These are phyloP conservation scores for Aspergillus asperescens DNA, from an alignment of 495 filamentous ascomycete species.

Conservation along the genomic window DNA sequence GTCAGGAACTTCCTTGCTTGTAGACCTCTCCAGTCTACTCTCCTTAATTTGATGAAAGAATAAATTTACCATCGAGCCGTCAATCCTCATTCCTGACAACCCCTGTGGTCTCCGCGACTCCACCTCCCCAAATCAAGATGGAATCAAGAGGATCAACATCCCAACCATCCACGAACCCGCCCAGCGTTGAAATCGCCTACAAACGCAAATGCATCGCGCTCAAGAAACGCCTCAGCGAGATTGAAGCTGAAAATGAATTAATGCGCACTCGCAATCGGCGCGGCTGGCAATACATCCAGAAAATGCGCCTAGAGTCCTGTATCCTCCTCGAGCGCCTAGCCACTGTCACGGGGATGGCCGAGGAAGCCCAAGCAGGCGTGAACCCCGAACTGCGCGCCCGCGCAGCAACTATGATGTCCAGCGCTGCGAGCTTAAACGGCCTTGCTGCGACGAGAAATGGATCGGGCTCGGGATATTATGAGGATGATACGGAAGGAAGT, in stretches of 20 bases:
- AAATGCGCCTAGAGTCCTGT: slow-evolving; percentile 85
- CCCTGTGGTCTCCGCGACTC: background rate
- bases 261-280: slow-evolving; percentile 73
- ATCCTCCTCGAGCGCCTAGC: slow-evolving; percentile 85
- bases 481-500: slow-evolving; percentile 47
- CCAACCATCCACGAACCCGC: slow-evolving; percentile 50
- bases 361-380: slow-evolving; percentile 36
- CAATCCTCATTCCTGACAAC: background rate
- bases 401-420: slow-evolving; percentile 33
- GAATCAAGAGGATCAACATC: slow-evolving; percentile 18
- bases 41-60: background rate
- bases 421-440: slow-evolving; percentile 23
- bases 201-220: slow-evolving; percentile 95
- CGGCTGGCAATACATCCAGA: slow-evolving; percentile 74
- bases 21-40: background rate
- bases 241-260: slow-evolving; percentile 82
- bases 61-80: background rate
- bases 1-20: background rate
- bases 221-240: slow-evolving; percentile 81
- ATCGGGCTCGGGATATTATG: slow-evolving; percentile 26
- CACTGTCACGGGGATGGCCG: slow-evolving; percentile 72
- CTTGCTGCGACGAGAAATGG: slow-evolving; percentile 9
- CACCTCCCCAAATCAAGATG: background rate
- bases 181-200: slow-evolving; percentile 93
- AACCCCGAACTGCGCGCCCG: slow-evolving; percentile 36